phyloP scores from a whole-genome alignment of 2,329 filamentous ascomycete genomes.

The Cryphonectria carpinicola region DNA sequence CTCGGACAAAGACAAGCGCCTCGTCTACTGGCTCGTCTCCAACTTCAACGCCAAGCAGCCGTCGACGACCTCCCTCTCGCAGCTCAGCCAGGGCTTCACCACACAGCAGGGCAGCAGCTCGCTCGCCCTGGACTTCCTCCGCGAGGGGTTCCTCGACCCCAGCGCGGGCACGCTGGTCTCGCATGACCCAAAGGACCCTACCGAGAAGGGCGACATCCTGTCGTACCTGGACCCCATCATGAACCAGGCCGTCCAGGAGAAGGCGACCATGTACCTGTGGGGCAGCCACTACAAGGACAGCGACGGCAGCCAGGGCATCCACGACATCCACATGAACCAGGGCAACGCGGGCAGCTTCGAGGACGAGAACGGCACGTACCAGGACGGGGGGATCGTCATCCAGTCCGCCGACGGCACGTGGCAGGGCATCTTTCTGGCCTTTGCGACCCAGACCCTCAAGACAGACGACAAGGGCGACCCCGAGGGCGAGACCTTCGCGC shows the following conservation, averaged over 20 bases:
- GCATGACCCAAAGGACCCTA: slow-evolving; percentile 20
- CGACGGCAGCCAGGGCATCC: slow-evolving; percentile 44
- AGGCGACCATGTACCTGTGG: slow-evolving; percentile 43
- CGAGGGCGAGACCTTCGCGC: slow-evolving; percentile 31
- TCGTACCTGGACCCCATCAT: slow-evolving; percentile 41
- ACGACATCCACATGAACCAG: slow-evolving; percentile 46
- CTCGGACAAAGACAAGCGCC: slow-evolving; percentile 31
- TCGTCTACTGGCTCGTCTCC: slow-evolving; percentile 56
- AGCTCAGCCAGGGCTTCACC: slow-evolving; percentile 30
- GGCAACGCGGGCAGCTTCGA: slow-evolving; percentile 30
- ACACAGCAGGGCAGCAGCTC: slow-evolving; percentile 24
- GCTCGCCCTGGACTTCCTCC: slow-evolving; percentile 31
- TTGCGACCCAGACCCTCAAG: slow-evolving; percentile 41
- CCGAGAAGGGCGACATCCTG: slow-evolving; percentile 37
- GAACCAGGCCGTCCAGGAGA: slow-evolving; percentile 38
- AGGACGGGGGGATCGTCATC: slow-evolving; percentile 43
- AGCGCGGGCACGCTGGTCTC: slow-evolving; percentile 29
- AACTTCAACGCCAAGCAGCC: slow-evolving; percentile 42
- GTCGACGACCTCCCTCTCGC: slow-evolving; percentile 26
- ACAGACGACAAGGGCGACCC: slow-evolving; percentile 38
- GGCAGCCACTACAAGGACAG: slow-evolving; percentile 39
- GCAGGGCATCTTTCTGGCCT: slow-evolving; percentile 45
- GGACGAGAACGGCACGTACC: slow-evolving; percentile 40
- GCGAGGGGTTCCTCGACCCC: slow-evolving; percentile 32
- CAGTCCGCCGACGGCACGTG: slow-evolving; percentile 42